A percentile compares a stretch with the other conserved stretches of the same genome.
Evolutionary conservation across 768 basidiomycete genomes (phyloP).

Genomic region (Termitomyces sp.): DNA sequence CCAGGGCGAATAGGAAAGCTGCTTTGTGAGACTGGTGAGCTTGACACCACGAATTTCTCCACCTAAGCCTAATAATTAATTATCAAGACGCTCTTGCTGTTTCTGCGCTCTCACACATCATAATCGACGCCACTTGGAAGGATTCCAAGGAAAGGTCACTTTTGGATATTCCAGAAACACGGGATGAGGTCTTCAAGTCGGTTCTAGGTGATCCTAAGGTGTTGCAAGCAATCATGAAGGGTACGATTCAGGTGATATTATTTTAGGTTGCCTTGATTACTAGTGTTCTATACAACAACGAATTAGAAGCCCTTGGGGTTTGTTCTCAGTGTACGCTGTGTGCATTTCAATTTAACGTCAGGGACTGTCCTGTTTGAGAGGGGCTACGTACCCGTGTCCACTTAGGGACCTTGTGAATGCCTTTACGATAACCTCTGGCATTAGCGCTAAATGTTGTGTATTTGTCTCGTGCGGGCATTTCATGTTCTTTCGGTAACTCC

Average conservation of each 20-base stretch:
- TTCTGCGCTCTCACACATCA: slow-evolving; percentile 76
- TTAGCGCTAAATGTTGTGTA: slow-evolving; percentile 84
- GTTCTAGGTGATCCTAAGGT: slow-evolving; percentile 62
- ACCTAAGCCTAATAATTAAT: slow-evolving; percentile 1
- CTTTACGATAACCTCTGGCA: slow-evolving; percentile 77
- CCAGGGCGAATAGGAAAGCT: slow-evolving; percentile 89
- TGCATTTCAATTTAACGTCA: not conserved
- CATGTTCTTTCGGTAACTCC: slow-evolving; percentile 85
- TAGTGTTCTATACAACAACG: slow-evolving; percentile 10
- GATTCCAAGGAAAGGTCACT: slow-evolving; percentile 75
- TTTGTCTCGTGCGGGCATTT: slow-evolving; percentile 92
- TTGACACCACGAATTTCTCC: not conserved
- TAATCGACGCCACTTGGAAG: slow-evolving; percentile 68
- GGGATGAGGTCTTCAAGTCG: slow-evolving; percentile 73
- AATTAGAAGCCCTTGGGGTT: slow-evolving; percentile 91
- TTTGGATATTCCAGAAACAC: slow-evolving; percentile 78
- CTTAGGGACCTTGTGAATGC: slow-evolving; percentile 96
- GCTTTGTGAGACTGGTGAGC: slow-evolving; percentile 60
- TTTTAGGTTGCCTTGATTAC: slow-evolving; percentile 38
- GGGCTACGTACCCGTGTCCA: slow-evolving; percentile 74
- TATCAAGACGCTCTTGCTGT: slow-evolving; percentile 61
- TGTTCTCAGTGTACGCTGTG: slow-evolving; percentile 74
- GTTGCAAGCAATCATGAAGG: slow-evolving; percentile 56
- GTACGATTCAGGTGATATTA: slow-evolving; percentile 75
- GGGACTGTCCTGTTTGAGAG: not conserved